Base-by-base conservation (phyloP, 1,139 yeast genomes). In the Geotrichum klebahnii region DNA sequence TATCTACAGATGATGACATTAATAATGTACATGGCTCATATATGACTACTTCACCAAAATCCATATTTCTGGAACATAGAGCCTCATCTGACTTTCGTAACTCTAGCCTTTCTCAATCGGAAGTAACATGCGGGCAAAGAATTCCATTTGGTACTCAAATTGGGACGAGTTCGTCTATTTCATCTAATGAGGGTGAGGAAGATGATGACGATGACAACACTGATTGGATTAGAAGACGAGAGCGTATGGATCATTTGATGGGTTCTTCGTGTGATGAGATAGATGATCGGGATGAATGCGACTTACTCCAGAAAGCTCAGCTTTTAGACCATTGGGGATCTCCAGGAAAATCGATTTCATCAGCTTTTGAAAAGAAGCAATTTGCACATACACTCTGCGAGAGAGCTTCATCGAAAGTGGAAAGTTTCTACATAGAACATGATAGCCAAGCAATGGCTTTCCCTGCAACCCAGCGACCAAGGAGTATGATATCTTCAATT, bases 191-290 rank as follows among this genome's bases (percentile, higher is more conserved):
- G 22, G 33, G 10, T 20, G 42, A 34, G 19, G 36, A 31, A 10
- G 44, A 40, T 12, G 22, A 23, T 14, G 43, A 45, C n/a, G 38
- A 20, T n/a, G n/a, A n/a, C n/a, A n/a, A n/a, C n/a, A n/a, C n/a
- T n/a, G n/a, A n/a, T 16, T 46, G 49, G 49, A 22, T n/a, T 14
- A 34, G n/a, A 14, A 22, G 17, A 14, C 29, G 49, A 10, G 16
- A 46, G 36, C 29, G 33, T 20, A 37, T 46, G 24, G 20, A 39
- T 22, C 26, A 38, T 19, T 22, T 46, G 5, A 46, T 46, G 49
- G 49, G 44, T 3, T 38, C 49, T 2, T 38, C 39, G 5, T 39
- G 49, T 26, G 49, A 46, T 23, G 49, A 46, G 31, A 14, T 46
- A 8, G 49, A 46, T 22, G 48, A 45, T 34, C 24, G 40, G 17